Percentiles rank a stretch among this genome's conserved stretches.
These are phyloP conservation scores for Hanseniaspora taiwanica DNA, from an alignment of 805 yeast genomes.

Conservation along the genomic window DNA sequence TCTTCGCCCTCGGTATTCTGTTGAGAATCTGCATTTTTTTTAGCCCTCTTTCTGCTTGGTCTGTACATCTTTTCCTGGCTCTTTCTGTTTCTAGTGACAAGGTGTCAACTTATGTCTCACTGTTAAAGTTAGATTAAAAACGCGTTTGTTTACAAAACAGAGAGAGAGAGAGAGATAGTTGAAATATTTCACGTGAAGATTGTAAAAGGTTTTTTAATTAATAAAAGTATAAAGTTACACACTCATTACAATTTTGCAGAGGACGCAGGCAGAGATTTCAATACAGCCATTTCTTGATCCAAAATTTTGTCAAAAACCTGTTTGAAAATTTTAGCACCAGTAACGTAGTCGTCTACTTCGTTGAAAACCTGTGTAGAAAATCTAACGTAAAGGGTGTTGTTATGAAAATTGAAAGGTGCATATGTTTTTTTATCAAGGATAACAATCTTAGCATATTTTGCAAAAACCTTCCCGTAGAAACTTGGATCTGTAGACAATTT, in stretches of 20 bases:
- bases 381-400: constrained; percentile 31
- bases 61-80: background rate
- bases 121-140: no score
- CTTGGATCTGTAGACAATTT: constrained; percentile 10
- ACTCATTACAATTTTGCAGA: no score
- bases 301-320: constrained; percentile 19
- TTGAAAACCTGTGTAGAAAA: constrained; percentile 50
- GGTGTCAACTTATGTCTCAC: no score
- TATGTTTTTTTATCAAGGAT: constrained; percentile 29
- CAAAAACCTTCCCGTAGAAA: constrained; percentile 9
- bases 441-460: constrained; percentile 13
- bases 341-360: constrained; percentile 39
- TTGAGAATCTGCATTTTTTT: background rate
- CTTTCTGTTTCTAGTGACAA: no score
- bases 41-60: background rate
- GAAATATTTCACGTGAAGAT: no score
- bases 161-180: no score
- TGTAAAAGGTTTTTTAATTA: no score
- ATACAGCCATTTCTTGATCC: constrained; percentile 6
- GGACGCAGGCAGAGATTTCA: no score
- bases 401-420: constrained; percentile 33
- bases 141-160: no score
- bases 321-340: constrained; percentile 30
- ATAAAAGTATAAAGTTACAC: no score
- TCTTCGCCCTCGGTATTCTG: background rate